Base-by-base conservation (phyloP, 306 rosid species). In the Alnus rubra region DNA sequence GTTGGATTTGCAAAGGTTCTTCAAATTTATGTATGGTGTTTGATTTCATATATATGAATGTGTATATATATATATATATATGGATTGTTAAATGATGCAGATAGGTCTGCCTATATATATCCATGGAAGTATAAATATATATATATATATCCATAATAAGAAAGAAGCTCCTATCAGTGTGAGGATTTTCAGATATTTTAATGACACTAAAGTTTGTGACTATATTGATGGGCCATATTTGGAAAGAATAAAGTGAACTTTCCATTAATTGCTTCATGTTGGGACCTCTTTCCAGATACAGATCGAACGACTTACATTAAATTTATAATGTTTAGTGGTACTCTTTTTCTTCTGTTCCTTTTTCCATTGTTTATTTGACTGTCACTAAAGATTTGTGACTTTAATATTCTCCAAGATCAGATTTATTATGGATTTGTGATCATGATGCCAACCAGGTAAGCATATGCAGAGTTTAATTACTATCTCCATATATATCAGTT, bases 241-340 rank as follows among this genome's bases (percentile, higher is more conserved):
- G 52, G 72, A 68, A 65, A 65, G 15, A 39, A 42, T 9, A 68
- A 39, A 68, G 72, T 42, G 72, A 18, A 44, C 72, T 39, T 67
- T 68, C 52, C 72, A 39, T 68, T 23, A 23, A 23, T 39, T 18
- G 51, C 14, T 18, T 39, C 51, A 12, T 63, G 49, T 35, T 68
- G 31, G 42, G 42, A 42, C 15, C 72, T 42, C 72, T 39, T 68
- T 68, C 15, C 30, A 42, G 9, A 68, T 42, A 4, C 28, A n/a
- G 50, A 23, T 23, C 28, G 28, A 23, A 23, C 28, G 28, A 39
- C 2, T 67, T 39, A 9, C 16, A 37, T 15, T 59, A 28, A 28
- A 16, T 63, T 63, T 33, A 63, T 30, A 2, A 1, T 4, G n/a
- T 31, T 2, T 5, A 23, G 28, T 9, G 3, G 3, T 11, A 15